Evolutionary conservation across 2,329 filamentous ascomycete genomes (phyloP).

Genomic region (Coniochaeta ligniaria): DNA sequence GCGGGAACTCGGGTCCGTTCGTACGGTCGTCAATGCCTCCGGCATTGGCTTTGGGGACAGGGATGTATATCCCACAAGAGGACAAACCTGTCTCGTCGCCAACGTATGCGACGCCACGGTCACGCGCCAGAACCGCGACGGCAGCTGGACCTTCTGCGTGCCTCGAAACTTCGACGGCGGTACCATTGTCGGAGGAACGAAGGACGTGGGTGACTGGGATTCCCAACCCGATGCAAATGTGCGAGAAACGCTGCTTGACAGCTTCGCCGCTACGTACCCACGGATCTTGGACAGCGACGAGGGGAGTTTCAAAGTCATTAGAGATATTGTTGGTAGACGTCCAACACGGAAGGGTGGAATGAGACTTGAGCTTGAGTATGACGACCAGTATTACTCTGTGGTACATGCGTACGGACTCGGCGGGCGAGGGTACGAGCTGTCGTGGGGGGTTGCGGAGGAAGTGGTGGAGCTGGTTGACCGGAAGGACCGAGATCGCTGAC

Average conservation of each 20-base stretch:
- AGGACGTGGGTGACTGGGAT: constrained; percentile 51
- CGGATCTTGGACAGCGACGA: constrained; percentile 16
- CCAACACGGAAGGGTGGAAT: constrained; percentile 22
- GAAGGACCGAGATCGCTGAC: not conserved
- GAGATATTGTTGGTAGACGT: constrained; percentile 20
- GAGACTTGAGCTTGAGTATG: constrained; percentile 33
- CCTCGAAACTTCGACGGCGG: constrained; percentile 55
- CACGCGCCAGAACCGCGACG: constrained; percentile 56
- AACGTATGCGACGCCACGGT: constrained; percentile 33
- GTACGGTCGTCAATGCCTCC: constrained; percentile 35
- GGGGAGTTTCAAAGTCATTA: constrained; percentile 15
- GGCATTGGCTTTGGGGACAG: constrained; percentile 36
- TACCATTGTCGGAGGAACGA: constrained; percentile 60
- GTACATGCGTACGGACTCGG: constrained; percentile 44
- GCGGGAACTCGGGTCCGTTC: constrained; percentile 16
- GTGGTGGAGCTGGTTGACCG: constrained; percentile 27
- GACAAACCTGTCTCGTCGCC: constrained; percentile 39
- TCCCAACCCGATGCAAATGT: constrained; percentile 37
- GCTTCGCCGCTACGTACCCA: constrained; percentile 27
- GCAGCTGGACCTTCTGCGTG: constrained; percentile 56
- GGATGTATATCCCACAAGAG: constrained; percentile 34
- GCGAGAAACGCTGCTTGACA: constrained; percentile 35
- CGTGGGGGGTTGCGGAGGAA: constrained; percentile 38
- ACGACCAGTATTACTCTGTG: constrained; percentile 11
- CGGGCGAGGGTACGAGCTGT: constrained; percentile 41